Evolutionary conservation across 164 flowering plant genomes (phyloP).

Genomic region (Annona cherimola): DNA sequence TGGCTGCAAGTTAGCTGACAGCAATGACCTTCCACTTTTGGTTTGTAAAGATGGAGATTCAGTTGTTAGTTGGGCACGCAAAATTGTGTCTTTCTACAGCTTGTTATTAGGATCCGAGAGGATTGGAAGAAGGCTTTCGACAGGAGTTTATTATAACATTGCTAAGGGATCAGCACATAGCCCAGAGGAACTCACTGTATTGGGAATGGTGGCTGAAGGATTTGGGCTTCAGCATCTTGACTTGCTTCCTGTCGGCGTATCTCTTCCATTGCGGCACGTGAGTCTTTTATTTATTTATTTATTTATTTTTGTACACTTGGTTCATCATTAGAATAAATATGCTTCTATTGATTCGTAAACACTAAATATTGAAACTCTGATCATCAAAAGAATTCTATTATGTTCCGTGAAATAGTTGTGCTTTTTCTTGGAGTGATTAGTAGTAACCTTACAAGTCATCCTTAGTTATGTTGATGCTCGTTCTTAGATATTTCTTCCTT

Average conservation of each 20-base stretch:
- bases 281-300: conserved; percentile 22
- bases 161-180: conserved; percentile 60
- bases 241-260: conserved; percentile 79
- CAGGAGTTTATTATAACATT: conserved; percentile 68
- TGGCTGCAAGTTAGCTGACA: conserved; percentile 49
- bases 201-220: conserved; percentile 96
- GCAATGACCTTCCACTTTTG: conserved; percentile 65
- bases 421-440: not conserved
- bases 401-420: not conserved
- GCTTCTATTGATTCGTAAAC: not conserved
- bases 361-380: not conserved
- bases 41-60: conserved; percentile 54
- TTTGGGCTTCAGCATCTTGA: conserved; percentile 87
- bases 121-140: conserved; percentile 56
- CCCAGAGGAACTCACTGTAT: conserved; percentile 66
- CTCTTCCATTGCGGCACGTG: conserved; percentile 95
- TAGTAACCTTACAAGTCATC: not conserved
- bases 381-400: not conserved
- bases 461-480: not conserved
- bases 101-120: conserved; percentile 62
- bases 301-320: not conserved
- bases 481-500: not conserved
- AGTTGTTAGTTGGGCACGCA: conserved; percentile 67
- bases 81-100: conserved; percentile 81
- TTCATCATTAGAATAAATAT: not conserved